Conservation (phyloP, 495 filamentous ascomycete species). For the Pseudevernia furfuracea region DNA sequence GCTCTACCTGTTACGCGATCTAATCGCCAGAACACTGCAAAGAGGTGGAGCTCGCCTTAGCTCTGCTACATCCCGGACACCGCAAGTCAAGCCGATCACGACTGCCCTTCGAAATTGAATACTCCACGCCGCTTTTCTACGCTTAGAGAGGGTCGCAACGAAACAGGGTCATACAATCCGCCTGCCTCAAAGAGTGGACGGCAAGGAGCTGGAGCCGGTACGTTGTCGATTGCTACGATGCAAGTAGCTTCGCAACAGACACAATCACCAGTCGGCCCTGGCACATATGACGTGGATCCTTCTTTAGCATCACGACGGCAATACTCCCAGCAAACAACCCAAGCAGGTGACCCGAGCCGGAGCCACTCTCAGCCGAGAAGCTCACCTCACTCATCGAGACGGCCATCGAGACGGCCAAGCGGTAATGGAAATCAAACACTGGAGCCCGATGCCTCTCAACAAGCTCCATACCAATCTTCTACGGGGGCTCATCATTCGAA, state of each 20-base stretch:
- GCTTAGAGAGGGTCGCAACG: background rate
- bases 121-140: background rate
- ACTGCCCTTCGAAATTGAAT: background rate
- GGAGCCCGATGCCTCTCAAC: constrained; percentile 24
- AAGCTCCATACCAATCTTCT: constrained; percentile 36
- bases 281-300: constrained; percentile 39
- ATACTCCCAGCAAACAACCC: constrained; percentile 35
- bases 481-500: constrained; percentile 27
- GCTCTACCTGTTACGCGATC: background rate
- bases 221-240: constrained; percentile 43
- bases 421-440: constrained; percentile 43
- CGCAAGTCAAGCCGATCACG: background rate
- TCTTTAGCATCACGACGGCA: constrained; percentile 41
- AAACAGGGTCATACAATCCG: background rate
- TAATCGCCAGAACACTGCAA: background rate
- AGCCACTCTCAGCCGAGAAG: constrained; percentile 25
- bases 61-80: background rate
- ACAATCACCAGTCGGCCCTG: constrained; percentile 39
- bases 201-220: background rate
- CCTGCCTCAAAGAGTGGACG: background rate
- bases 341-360: constrained; percentile 28
- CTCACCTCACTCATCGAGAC: constrained; percentile 41
- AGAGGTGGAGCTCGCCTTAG: background rate
- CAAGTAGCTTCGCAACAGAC: constrained; percentile 48
- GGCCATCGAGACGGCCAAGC: constrained; percentile 45